Evolutionary conservation across 2,329 filamentous ascomycete species (phyloP).

Genomic region (Rhynchosporium secalis): DNA sequence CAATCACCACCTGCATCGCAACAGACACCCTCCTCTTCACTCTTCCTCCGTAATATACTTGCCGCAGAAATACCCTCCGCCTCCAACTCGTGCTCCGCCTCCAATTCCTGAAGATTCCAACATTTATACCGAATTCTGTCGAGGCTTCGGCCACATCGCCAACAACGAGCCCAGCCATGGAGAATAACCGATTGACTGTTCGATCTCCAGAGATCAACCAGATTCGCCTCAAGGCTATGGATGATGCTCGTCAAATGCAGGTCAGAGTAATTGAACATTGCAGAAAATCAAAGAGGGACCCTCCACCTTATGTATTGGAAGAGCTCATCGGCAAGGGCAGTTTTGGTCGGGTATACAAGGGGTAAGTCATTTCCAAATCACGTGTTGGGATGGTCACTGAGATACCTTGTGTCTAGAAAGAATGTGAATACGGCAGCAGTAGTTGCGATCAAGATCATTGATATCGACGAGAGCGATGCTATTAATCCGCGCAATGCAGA

Average conservation of each 20-base stretch:
- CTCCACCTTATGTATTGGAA: conserved; percentile 66
- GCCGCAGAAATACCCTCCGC: not conserved
- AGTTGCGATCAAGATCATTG: conserved; percentile 80
- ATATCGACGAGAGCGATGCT: conserved; percentile 76
- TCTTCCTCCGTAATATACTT: not conserved
- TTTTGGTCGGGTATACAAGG: conserved; percentile 74
- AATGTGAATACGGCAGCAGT: conserved; percentile 46
- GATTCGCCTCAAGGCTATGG: conserved; percentile 43
- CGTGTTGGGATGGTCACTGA: conserved; percentile 19
- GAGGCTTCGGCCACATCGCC: not conserved
- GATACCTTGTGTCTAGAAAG: conserved; percentile 29
- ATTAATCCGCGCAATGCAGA: conserved; percentile 64
- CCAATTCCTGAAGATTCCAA: not conserved
- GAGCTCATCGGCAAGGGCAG: conserved; percentile 76
- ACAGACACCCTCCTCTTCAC: too few relatives aligned
- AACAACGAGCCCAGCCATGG: not conserved
- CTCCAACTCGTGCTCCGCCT: not conserved
- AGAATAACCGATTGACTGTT: conserved; percentile 17
- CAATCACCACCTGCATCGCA: too few relatives aligned
- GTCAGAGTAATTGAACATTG: conserved; percentile 62
- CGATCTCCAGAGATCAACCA: conserved; percentile 23
- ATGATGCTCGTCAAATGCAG: conserved; percentile 73
- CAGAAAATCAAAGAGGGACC: conserved; percentile 56
- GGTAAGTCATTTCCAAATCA: conserved; percentile 30
- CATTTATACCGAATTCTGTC: not conserved